Evolutionary conservation across 2,329 filamentous ascomycete genomes (phyloP).

Genomic region (Scedosporium dehoogii): DNA sequence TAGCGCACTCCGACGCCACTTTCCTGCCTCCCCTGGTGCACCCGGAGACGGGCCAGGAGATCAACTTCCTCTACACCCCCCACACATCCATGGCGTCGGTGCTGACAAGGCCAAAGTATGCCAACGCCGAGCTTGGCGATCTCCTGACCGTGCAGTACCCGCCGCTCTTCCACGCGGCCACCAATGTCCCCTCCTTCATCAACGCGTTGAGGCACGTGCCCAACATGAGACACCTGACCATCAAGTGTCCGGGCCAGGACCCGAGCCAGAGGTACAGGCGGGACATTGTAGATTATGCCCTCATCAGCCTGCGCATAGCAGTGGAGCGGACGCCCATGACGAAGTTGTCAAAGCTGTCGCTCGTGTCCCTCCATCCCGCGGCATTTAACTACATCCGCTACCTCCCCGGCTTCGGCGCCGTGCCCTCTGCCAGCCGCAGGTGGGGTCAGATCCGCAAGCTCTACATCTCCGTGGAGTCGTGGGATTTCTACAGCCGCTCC

Average conservation of each 20-base stretch:
- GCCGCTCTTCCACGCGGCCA: slow-evolving; percentile 80
- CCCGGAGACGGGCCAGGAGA: slow-evolving; percentile 64
- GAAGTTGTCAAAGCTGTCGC: slow-evolving; percentile 58
- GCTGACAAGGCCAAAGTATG: slow-evolving; percentile 64
- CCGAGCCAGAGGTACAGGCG: slow-evolving; percentile 61
- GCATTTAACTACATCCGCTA: slow-evolving; percentile 72
- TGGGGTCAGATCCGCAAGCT: slow-evolving; percentile 74
- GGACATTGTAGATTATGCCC: slow-evolving; percentile 75
- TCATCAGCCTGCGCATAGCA: slow-evolving; percentile 78
- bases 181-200: slow-evolving; percentile 78
- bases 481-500: slow-evolving; percentile 50
- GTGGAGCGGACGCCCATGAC: slow-evolving; percentile 62
- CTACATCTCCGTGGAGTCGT: slow-evolving; percentile 61
- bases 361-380: slow-evolving; percentile 64
- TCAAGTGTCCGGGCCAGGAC: slow-evolving; percentile 67
- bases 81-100: slow-evolving; percentile 55
- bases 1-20: slow-evolving; percentile 67
- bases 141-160: slow-evolving; percentile 80
- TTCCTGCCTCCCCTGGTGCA: slow-evolving; percentile 80
- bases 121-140: slow-evolving; percentile 67
- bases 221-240: slow-evolving; percentile 62
- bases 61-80: slow-evolving; percentile 73
- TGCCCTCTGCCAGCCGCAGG: slow-evolving; percentile 58
- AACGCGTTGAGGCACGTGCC: slow-evolving; percentile 58
- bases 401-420: slow-evolving; percentile 61